A percentile compares a stretch with the other conserved stretches of the same genome.
Evolutionary conservation across 2,329 filamentous ascomycete species (phyloP).

Genomic region (Juglanconis juglandina): DNA sequence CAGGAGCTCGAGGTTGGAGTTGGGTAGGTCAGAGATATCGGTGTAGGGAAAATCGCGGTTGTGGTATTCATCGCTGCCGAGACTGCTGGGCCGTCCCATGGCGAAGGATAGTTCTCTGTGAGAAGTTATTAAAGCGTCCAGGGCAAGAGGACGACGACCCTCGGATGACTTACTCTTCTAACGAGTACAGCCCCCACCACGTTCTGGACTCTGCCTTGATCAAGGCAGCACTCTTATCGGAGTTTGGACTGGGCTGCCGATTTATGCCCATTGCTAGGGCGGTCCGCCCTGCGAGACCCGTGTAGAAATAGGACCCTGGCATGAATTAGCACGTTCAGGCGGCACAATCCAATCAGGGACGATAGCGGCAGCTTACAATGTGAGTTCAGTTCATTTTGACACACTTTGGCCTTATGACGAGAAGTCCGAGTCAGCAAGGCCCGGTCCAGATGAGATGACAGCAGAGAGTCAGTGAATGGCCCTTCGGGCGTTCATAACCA

Average conservation of each 20-base stretch:
- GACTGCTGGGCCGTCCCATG: slow-evolving; percentile 44
- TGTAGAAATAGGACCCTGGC: slow-evolving; percentile 43
- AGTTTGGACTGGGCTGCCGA: slow-evolving; percentile 31
- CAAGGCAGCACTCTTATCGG: slow-evolving; percentile 31
- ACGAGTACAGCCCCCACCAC: slow-evolving; percentile 44
- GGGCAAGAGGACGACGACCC: background rate
- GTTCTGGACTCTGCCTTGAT: slow-evolving; percentile 38
- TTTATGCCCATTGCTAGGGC: slow-evolving; percentile 47
- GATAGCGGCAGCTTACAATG: slow-evolving; percentile 32
- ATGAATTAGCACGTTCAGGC: background rate
- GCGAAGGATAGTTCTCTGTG: slow-evolving; percentile 44
- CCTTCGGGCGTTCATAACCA: no score
- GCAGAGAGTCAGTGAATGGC: no score
- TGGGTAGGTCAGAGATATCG: slow-evolving; percentile 12
- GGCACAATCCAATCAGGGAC: no score
- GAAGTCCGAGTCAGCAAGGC: background rate
- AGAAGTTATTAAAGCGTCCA: background rate
- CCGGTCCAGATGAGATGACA: background rate
- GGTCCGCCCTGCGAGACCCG: slow-evolving; percentile 44
- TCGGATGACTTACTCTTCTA: slow-evolving; percentile 37
- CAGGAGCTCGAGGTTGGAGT: slow-evolving; percentile 7
- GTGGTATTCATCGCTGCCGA: slow-evolving; percentile 46
- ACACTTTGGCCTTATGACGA: slow-evolving; percentile 39
- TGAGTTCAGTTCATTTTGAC: slow-evolving; percentile 46
- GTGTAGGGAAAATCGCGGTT: slow-evolving; percentile 34